A percentile compares a stretch with the other conserved stretches of the same genome.
phyloP scores from a whole-genome alignment of 1,139 yeast species.

The Kluyveromyces sp. region DNA sequence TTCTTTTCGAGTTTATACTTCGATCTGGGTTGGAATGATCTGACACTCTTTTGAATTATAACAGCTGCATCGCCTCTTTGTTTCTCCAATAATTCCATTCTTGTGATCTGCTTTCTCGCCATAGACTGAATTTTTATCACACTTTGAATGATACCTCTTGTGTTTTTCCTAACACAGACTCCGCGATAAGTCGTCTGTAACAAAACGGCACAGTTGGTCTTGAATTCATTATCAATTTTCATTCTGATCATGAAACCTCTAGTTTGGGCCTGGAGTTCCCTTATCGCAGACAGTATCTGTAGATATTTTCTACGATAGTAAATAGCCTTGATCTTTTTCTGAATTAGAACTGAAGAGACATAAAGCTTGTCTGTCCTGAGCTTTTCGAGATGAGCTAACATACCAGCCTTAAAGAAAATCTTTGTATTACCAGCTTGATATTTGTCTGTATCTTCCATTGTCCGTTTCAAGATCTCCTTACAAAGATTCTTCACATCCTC shows the following conservation, averaged over 20 bases:
- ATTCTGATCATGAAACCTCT: constrained; percentile 61
- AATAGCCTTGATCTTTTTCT: constrained; percentile 70
- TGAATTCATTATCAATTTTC: constrained; percentile 51
- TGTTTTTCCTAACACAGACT: constrained; percentile 45
- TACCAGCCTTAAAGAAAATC: constrained; percentile 94
- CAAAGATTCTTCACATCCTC: constrained; percentile 60
- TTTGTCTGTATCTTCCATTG: constrained; percentile 56
- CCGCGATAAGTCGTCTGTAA: constrained; percentile 75
- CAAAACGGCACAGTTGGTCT: constrained; percentile 55
- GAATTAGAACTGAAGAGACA: constrained; percentile 75
- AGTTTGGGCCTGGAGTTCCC: constrained; percentile 50
- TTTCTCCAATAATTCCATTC: constrained; percentile 41
- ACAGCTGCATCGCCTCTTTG: constrained; percentile 60
- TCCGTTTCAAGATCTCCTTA: constrained; percentile 53
- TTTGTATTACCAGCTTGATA: constrained; percentile 87
- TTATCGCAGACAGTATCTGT: constrained; percentile 49
- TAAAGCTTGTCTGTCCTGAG: constrained; percentile 71
- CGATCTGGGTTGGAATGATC: constrained; percentile 29
- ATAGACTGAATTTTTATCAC: constrained; percentile 59
- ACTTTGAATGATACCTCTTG: constrained; percentile 40
- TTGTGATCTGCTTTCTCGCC: constrained; percentile 59
- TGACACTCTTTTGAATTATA: constrained; percentile 49
- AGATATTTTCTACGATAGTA: constrained; percentile 57
- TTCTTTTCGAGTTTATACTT: constrained; percentile 27
- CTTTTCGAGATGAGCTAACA: constrained; percentile 86